Base-by-base conservation (phyloP, 805 yeast genomes). In the Saturnispora mendoncae region DNA sequence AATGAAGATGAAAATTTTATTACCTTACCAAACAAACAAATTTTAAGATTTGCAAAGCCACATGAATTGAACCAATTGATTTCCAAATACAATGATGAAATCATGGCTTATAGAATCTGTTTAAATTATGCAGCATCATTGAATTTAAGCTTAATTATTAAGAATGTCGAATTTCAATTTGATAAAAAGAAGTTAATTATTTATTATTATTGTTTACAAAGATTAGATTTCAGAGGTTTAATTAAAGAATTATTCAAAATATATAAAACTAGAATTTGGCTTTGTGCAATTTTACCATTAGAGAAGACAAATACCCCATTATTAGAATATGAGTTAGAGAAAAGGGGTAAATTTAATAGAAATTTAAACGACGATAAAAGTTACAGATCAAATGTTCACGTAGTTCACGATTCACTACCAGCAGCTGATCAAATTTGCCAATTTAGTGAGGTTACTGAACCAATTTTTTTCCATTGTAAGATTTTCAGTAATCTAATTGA, bases 101-200 rank as follows among this genome's bases (percentile, higher is more conserved):
- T 78, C 48, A 76, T 78, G 55, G 84, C 90, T 2, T 73, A 74
- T 46, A 74, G 76, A 46, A 76, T 84, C 28, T 80, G 87, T 39
- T 64, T 70, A 43, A 65, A 75, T 40, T 63, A 63, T 49, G 67
- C 61, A 17, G 49, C 57, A 8, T 55, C 61, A 15, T 49, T 60
- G 44, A 65, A 70, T 42, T 55, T 71, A 51, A 66, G 68, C 54
- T 62, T 84, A 68, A 73, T 74, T 51, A 70, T 84, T 38, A 67
- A 82, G 48, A 83, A 78, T 56, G 81, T 85, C 1, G 94, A 84
- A 58, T 83, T 80, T 59, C 94, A 84, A 60, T 83, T 80, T 59
- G 92, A 84, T 57, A 74, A 83, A 44, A 80, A 81, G 55, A 84
- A 84, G 51, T 66, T 83, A 46, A 83, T 81, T 6, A 79, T 83